Percentiles rank a stretch among this genome's conserved stretches.
phyloP scores from a whole-genome alignment of 495 filamentous ascomycete genomes.

The Aspergillus biplanus region DNA sequence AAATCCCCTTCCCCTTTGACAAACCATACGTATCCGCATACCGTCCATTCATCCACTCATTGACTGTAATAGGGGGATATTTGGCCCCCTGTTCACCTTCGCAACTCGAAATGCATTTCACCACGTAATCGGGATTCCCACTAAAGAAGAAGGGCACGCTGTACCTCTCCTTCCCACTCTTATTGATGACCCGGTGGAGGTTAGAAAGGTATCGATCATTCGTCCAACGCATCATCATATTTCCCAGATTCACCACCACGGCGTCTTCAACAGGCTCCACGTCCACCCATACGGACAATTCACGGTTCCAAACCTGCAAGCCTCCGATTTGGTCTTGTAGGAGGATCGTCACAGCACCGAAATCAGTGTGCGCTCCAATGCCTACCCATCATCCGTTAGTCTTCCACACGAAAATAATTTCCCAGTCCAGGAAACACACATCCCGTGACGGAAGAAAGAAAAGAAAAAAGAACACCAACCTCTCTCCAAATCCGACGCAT shows the following conservation, averaged over 20 bases:
- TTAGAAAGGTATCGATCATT: constrained; percentile 34
- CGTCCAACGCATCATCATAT: constrained; percentile 43
- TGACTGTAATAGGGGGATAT: constrained; percentile 31
- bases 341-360: constrained; percentile 51
- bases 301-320: constrained; percentile 47
- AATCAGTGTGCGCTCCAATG: constrained; percentile 58
- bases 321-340: constrained; percentile 43
- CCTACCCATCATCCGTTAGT: constrained; percentile 18
- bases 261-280: constrained; percentile 41
- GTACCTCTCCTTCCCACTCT: constrained; percentile 29
- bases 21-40: constrained; percentile 33
- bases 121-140: constrained; percentile 28
- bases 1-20: constrained; percentile 16
- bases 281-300: constrained; percentile 30
- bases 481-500: constrained; percentile 25
- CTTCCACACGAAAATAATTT: neutral
- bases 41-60: constrained; percentile 29
- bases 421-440: neutral
- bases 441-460: neutral
- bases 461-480: constrained; percentile 11
- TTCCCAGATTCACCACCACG: constrained; percentile 54
- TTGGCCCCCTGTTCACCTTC: constrained; percentile 19
- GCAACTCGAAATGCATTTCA: constrained; percentile 31
- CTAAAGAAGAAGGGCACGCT: constrained; percentile 38
- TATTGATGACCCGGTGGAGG: constrained; percentile 38